Evolutionary conservation across 495 filamentous ascomycete genomes (phyloP).

Genomic region (Amphirosellinia nigrospora): DNA sequence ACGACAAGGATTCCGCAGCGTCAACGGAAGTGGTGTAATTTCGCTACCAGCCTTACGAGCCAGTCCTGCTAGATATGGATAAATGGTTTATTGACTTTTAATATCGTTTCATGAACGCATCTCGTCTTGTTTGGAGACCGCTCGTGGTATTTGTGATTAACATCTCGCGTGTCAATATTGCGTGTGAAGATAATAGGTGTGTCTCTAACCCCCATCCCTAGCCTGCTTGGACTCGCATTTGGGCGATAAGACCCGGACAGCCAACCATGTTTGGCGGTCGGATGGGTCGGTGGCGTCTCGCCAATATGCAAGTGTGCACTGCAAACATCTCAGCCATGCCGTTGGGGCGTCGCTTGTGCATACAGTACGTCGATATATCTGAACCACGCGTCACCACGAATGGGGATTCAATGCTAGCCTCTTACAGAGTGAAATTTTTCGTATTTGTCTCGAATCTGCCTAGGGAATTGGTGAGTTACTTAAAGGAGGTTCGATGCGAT

Average conservation of each 20-base stretch:
- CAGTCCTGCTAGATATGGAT: neutral
- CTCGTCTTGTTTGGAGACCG: neutral
- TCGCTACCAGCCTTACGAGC: slow-evolving; percentile 24
- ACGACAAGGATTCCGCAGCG: neutral
- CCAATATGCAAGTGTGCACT: slow-evolving; percentile 9
- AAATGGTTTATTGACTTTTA: neutral
- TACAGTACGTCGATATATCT: neutral
- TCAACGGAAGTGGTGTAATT: slow-evolving; percentile 1
- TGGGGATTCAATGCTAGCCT: slow-evolving; percentile 1
- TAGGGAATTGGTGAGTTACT: neutral
- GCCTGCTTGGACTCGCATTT: too few relatives aligned
- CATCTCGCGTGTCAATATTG: neutral
- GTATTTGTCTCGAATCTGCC: neutral
- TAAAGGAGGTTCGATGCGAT: neutral
- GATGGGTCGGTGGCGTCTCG: slow-evolving; percentile 9
- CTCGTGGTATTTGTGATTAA: neutral
- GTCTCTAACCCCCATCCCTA: neutral
- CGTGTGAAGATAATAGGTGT: neutral
- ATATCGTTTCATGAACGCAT: neutral
- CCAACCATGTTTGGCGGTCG: neutral
- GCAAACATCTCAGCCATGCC: slow-evolving; percentile 11
- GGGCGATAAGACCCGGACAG: neutral
- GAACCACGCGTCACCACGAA: neutral
- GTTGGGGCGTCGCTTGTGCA: slow-evolving; percentile 2
- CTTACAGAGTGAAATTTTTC: neutral